Conservation (phyloP, 768 basidiomycete species). For the Tricholoma saponaceum region DNA sequence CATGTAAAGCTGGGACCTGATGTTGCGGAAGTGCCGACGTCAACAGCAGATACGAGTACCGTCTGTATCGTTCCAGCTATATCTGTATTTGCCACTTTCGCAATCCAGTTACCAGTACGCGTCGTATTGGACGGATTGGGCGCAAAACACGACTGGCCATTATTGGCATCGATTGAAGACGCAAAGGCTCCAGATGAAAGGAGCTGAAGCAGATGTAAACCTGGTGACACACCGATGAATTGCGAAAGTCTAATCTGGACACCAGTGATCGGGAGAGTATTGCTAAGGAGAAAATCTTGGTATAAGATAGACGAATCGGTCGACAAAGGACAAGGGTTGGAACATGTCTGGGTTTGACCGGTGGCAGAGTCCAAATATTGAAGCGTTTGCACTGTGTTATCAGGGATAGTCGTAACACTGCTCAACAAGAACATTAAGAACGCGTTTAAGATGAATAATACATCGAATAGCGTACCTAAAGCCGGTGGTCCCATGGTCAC, state of each 20-base stretch:
- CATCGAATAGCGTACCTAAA: constrained; percentile 62
- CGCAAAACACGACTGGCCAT: constrained; percentile 72
- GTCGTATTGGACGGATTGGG: constrained; percentile 68
- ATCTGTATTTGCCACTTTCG: constrained; percentile 57
- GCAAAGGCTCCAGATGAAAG: constrained; percentile 91
- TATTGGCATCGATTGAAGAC: constrained; percentile 59
- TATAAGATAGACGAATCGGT: constrained; percentile 74
- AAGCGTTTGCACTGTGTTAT: constrained; percentile 76
- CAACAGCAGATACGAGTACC: constrained; percentile 65
- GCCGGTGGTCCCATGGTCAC: constrained; percentile 75
- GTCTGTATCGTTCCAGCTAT: constrained; percentile 80
- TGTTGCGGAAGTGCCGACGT: constrained; percentile 56
- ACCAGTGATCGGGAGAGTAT: constrained; percentile 70
- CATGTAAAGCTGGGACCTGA: constrained; percentile 82
- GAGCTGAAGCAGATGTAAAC: constrained; percentile 87
- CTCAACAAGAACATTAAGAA: constrained; percentile 9
- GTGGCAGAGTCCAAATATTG: constrained; percentile 75
- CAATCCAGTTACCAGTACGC: constrained; percentile 67
- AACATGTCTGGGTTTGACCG: constrained; percentile 74
- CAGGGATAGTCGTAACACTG: constrained; percentile 85
- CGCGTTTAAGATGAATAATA: not conserved
- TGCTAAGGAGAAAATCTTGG: constrained; percentile 89
- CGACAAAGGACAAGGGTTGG: constrained; percentile 73
- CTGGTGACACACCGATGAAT: constrained; percentile 73
- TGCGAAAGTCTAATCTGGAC: constrained; percentile 78